phyloP scores from a whole-genome alignment of 495 filamentous ascomycete species.

The Entonaema liquescens region DNA sequence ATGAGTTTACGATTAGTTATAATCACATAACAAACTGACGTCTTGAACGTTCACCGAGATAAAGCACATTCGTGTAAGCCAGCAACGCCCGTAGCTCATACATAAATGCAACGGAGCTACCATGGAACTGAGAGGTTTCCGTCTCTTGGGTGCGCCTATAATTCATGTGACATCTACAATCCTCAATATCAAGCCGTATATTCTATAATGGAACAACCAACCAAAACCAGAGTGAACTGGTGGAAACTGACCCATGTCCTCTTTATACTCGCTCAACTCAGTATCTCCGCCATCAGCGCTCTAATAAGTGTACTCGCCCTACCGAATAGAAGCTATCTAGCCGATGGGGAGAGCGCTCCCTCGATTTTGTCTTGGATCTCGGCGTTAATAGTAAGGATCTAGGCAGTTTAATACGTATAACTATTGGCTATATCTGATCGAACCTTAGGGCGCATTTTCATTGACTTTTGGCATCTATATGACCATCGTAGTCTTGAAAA shows the following conservation, averaged over 20 bases:
- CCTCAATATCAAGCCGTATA: not conserved
- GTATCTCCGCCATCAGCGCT: constrained; percentile 9
- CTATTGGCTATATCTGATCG: constrained; percentile 17
- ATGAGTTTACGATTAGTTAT: too few relatives aligned
- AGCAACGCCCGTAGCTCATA: too few relatives aligned
- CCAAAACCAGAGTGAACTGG: constrained; percentile 6
- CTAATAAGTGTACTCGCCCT: not conserved
- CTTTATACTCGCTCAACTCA: constrained; percentile 17
- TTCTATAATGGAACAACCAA: not conserved
- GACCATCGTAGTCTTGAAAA: constrained; percentile 11
- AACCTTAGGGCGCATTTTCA: constrained; percentile 13
- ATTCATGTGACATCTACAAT: not conserved
- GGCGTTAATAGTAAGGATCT: constrained; percentile 16
- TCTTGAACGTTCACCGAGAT: too few relatives aligned
- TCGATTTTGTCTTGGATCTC: constrained; percentile 15
- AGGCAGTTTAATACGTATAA: too few relatives aligned
- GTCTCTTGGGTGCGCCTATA: not conserved
- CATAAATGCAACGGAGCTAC: too few relatives aligned
- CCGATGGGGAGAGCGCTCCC: constrained; percentile 5
- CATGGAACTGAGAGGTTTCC: too few relatives aligned
- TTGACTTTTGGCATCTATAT: constrained; percentile 13
- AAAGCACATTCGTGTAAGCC: too few relatives aligned
- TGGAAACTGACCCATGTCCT: constrained; percentile 16
- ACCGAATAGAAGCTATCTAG: not conserved
- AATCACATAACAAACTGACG: too few relatives aligned